These are phyloP conservation scores for Coemansia sp. DNA, from an alignment of 192 early-diverging fungal genomes.

Conservation along the genomic window DNA sequence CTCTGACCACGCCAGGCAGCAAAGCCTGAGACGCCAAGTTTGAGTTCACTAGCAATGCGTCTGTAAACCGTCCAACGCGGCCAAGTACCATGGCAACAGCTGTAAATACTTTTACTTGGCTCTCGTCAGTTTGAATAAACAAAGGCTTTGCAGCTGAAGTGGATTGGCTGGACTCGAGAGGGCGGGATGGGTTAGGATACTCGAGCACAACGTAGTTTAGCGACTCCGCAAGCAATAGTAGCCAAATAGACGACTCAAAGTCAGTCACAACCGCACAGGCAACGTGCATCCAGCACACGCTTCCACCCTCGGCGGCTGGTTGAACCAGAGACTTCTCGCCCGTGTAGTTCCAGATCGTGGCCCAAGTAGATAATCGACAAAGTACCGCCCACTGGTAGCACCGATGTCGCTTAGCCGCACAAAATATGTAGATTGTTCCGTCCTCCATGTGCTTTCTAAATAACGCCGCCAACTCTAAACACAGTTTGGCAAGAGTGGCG, in stretches of 20 bases:
- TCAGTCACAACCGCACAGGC: neutral
- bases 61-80: slow-evolving; percentile 4
- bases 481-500: neutral
- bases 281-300: slow-evolving; percentile 40
- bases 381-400: slow-evolving; percentile 54
- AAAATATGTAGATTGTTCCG: slow-evolving; percentile 16
- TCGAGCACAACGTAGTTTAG: slow-evolving; percentile 15
- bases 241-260: slow-evolving; percentile 17
- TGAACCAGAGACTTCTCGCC: neutral
- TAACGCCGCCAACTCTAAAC: neutral
- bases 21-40: neutral
- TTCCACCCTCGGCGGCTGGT: slow-evolving; percentile 25
- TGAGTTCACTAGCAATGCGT: neutral
- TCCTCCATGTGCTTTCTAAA: slow-evolving; percentile 12
- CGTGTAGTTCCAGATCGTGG: neutral
- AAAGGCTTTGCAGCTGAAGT: neutral
- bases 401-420: slow-evolving; percentile 22
- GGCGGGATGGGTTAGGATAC: neutral
- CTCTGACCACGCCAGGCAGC: neutral
- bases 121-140: slow-evolving; percentile 15
- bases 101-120: slow-evolving; percentile 27
- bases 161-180: neutral
- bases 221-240: slow-evolving; percentile 39
- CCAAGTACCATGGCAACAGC: slow-evolving; percentile 22
- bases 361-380: slow-evolving; percentile 32